These are phyloP conservation scores for Mucuna pruriens DNA, from an alignment of 306 rosid species.

Conservation along the genomic window DNA sequence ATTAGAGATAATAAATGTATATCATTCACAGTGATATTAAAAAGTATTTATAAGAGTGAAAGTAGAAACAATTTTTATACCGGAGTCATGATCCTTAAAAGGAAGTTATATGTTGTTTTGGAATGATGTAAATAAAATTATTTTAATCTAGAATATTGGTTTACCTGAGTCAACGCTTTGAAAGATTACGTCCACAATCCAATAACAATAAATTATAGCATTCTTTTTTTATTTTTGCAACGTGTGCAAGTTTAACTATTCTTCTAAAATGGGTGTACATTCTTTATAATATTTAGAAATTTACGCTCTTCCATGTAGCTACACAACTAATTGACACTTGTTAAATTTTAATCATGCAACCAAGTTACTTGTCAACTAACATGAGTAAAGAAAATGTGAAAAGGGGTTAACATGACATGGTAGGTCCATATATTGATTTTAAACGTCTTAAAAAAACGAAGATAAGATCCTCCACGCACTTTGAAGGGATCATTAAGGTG, in stretches of 20 bases:
- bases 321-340: not conserved
- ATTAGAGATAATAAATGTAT: too few relatives aligned
- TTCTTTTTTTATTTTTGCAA: too few relatives aligned
- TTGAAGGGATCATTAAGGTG: not conserved
- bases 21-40: too few relatives aligned
- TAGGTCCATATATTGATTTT: constrained; percentile 21
- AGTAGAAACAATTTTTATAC: too few relatives aligned
- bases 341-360: not conserved
- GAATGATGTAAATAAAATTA: too few relatives aligned
- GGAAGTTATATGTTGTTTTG: too few relatives aligned
- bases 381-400: not conserved
- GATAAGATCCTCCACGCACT: constrained; percentile 28
- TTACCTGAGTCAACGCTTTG: too few relatives aligned
- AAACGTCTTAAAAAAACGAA: not conserved
- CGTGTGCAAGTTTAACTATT: not conserved
- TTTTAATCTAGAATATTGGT: too few relatives aligned
- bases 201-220: too few relatives aligned
- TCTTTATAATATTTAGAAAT: not conserved
- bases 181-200: too few relatives aligned
- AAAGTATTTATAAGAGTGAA: too few relatives aligned
- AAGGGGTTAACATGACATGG: constrained; percentile 6
- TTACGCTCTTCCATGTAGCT: not conserved
- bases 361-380: not conserved
- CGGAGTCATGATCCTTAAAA: too few relatives aligned
- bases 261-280: not conserved